phyloP scores from a whole-genome alignment of 768 basidiomycete genomes.

The Rhizopogon vinicolor region DNA sequence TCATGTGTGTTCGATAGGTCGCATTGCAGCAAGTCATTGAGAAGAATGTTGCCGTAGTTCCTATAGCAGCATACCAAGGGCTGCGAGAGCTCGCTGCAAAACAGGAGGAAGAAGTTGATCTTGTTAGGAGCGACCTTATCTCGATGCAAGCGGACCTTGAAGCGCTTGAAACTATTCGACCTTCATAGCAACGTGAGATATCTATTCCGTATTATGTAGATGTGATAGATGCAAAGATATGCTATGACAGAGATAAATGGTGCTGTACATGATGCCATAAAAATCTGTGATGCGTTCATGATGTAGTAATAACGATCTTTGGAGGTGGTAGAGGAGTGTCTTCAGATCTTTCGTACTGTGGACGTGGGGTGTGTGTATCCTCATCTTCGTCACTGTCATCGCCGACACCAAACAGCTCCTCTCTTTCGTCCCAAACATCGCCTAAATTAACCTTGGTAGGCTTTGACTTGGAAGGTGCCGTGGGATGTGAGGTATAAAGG shows the following conservation, averaged over 20 bases:
- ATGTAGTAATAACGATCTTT: slow-evolving; percentile 21
- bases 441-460: slow-evolving; percentile 32
- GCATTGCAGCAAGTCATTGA: slow-evolving; percentile 42
- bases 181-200: neutral
- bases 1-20: slow-evolving; percentile 28
- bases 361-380: slow-evolving; percentile 8
- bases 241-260: slow-evolving; percentile 8
- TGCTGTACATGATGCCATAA: slow-evolving; percentile 25
- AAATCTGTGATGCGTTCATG: slow-evolving; percentile 16
- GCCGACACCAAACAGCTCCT: slow-evolving; percentile 69
- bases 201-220: neutral
- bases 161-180: neutral
- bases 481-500: slow-evolving; percentile 26
- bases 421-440: slow-evolving; percentile 75
- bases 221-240: slow-evolving; percentile 2
- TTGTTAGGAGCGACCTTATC: slow-evolving; percentile 33
- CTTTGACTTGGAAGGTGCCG: slow-evolving; percentile 23
- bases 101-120: slow-evolving; percentile 41
- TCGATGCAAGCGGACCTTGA: neutral
- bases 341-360: slow-evolving; percentile 5
- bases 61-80: slow-evolving; percentile 44
- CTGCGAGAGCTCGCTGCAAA: slow-evolving; percentile 36
- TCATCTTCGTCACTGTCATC: slow-evolving; percentile 59
- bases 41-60: slow-evolving; percentile 48
- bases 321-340: slow-evolving; percentile 15